These are phyloP conservation scores for Pichia sp. DNA, from an alignment of 1,139 yeast species.

Conservation along the genomic window DNA sequence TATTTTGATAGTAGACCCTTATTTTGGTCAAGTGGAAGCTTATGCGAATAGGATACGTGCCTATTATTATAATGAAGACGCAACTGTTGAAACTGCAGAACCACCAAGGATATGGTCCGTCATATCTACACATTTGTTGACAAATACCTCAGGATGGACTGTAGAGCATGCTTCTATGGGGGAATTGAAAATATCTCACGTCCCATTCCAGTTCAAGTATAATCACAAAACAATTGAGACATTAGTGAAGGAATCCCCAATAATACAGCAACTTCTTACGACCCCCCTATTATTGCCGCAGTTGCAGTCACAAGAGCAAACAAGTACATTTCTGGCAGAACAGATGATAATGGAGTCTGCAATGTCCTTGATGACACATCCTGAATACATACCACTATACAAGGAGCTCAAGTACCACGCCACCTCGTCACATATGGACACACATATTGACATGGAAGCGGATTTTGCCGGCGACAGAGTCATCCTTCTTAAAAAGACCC, in stretches of 20 bases:
- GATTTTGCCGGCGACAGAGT: background rate
- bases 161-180: constrained; percentile 43
- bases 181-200: constrained; percentile 14
- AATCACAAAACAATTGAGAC: constrained; percentile 24
- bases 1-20: constrained; percentile 41
- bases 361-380: constrained; percentile 3
- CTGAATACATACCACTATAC: too few relatives aligned
- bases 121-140: constrained; percentile 42
- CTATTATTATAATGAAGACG: background rate
- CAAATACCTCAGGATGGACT: constrained; percentile 27
- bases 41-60: constrained; percentile 13
- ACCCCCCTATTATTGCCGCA: constrained; percentile 19
- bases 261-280: constrained; percentile 27
- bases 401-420: background rate
- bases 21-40: constrained; percentile 38
- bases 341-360: constrained; percentile 11
- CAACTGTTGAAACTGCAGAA: background rate
- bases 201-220: constrained; percentile 13
- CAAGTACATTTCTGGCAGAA: constrained; percentile 5
- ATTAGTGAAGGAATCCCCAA: constrained; percentile 13
- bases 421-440: background rate
- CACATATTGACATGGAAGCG: background rate
- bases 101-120: constrained; percentile 41
- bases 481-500: constrained; percentile 20
- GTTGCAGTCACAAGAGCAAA: constrained; percentile 3